Percentiles rank a stretch among this genome's conserved stretches.
phyloP scores from a whole-genome alignment of 1,284 basidiomycete species.

The Apiotrichum montevideense region DNA sequence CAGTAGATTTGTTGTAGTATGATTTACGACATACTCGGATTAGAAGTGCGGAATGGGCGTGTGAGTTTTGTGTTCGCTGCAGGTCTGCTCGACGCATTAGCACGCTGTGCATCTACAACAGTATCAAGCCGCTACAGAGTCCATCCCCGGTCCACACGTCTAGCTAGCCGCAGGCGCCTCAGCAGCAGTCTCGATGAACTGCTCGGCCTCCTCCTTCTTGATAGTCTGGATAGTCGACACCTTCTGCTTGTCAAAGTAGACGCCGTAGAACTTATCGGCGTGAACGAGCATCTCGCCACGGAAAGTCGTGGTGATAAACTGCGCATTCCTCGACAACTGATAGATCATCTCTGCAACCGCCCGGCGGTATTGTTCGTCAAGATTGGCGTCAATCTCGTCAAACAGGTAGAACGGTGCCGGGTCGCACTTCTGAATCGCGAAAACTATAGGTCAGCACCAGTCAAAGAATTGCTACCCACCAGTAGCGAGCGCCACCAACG shows the following conservation, averaged over 20 bases:
- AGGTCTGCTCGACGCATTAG: background rate
- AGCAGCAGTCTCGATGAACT: slow-evolving; percentile 30
- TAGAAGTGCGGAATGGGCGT: too few species aligned
- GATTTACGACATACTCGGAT: slow-evolving; percentile 1
- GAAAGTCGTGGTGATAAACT: slow-evolving; percentile 99
- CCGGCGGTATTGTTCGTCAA: slow-evolving; percentile 95
- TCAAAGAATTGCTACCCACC: slow-evolving; percentile 50
- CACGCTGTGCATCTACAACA: slow-evolving; percentile 4
- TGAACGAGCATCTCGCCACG: slow-evolving; percentile 78
- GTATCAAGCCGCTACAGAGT: background rate
- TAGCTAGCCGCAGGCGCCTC: slow-evolving; percentile 6
- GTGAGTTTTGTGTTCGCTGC: too few species aligned
- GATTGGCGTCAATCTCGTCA: slow-evolving; percentile 98
- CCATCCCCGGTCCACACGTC: background rate
- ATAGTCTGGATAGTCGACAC: slow-evolving; percentile 55
- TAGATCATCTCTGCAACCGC: slow-evolving; percentile 99
- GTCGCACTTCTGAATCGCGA: slow-evolving; percentile 98
- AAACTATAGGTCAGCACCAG: slow-evolving; percentile 55
- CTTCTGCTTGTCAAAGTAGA: slow-evolving; percentile 95
- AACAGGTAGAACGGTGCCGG: slow-evolving; percentile 99
- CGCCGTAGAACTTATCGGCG: slow-evolving; percentile 96
- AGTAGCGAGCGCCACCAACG: slow-evolving; percentile 88
- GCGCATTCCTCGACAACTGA: slow-evolving; percentile 74
- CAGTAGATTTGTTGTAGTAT: slow-evolving; percentile 1
- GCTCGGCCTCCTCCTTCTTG: slow-evolving; percentile 39